Evolutionary conservation across 208 protist species (phyloP), one percentile per base, ranked within the genome.

Genomic region (Trypanosoma avium): DNA sequence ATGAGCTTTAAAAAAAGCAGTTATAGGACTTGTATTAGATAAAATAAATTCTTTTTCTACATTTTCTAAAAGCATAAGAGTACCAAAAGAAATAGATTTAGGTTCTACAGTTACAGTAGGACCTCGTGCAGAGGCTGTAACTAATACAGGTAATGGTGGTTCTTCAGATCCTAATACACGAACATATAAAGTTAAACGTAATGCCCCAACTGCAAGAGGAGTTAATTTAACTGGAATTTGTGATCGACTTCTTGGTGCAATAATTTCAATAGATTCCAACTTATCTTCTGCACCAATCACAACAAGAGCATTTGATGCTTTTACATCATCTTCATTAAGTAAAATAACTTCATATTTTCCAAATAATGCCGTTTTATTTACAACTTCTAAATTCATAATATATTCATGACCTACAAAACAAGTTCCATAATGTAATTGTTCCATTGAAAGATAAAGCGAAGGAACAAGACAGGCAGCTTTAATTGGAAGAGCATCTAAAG

Each of bases 351-450:
- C 83, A 73, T 97, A 98, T 70, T 96, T 97, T 17, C 93, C 93
- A 10, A 92, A 80, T 49, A 98, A 72, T 26, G 90, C 82, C 0
- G 86, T 94, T 48, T 89, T 84, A 75, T 99, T 99, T 21, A 81
- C 71, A 32, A 99, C 72, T 62, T 91, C 79, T 7, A 99, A 54
- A 55, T 87, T 80, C 61, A 85, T 60, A 5, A 75, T 88, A 70
- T 97, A 97, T 22, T 83, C 71, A 69, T 98, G 77, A 22, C 86
- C 81, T 32, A 98, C 81, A 66, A 97, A 99, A 75, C 92, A 94
- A 47, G 66, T 71, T 53, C 93, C 94, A 65, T 92, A 98, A 69
- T 93, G 56, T 10, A 99, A 55, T 42, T 74, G 66, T 17, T 84
- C 77, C 17, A 52, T 55, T 19, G 77, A 82, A 32, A 92, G 62